These are phyloP conservation scores for Populus simonii DNA, from an alignment of 345 rosid genomes.

Conservation along the genomic window DNA sequence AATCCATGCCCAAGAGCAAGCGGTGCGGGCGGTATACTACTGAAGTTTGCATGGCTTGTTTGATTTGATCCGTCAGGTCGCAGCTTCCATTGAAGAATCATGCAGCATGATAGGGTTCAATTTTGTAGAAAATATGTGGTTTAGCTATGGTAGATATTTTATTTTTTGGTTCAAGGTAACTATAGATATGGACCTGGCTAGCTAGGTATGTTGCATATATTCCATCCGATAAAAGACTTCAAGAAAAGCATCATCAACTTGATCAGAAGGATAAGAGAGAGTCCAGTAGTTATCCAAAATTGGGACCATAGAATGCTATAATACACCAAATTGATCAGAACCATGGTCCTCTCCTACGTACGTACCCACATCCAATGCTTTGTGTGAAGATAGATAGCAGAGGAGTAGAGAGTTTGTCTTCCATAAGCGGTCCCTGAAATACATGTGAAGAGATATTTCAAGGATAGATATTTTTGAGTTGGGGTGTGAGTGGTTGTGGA, in stretches of 20 bases:
- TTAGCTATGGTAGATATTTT: not conserved
- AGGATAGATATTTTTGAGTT: not conserved
- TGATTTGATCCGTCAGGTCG: not conserved
- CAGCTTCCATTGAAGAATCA: not conserved
- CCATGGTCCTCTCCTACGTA: not conserved
- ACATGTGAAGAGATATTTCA: not conserved
- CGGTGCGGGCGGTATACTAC: not conserved
- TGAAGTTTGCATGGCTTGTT: not conserved
- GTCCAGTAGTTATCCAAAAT: not conserved
- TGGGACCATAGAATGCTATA: not conserved
- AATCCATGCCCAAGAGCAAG: not conserved
- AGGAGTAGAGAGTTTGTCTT: not conserved
- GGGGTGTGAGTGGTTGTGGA: not conserved
- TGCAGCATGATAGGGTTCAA: not conserved
- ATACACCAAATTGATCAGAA: not conserved
- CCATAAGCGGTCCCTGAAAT: not conserved
- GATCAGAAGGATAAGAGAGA: not conserved
- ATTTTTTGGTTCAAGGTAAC: not conserved
- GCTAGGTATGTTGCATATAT: not conserved
- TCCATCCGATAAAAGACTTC: not conserved
- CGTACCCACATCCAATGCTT: not conserved
- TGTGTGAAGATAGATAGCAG: not conserved
- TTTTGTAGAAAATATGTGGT: not conserved
- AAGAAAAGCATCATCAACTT: not conserved
- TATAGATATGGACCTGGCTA: not conserved